Evolutionary conservation across 2,329 filamentous ascomycete species (phyloP), one percentile per base, ranked within the genome.

Genomic region (Coniosporium tulheliwenetii): DNA sequence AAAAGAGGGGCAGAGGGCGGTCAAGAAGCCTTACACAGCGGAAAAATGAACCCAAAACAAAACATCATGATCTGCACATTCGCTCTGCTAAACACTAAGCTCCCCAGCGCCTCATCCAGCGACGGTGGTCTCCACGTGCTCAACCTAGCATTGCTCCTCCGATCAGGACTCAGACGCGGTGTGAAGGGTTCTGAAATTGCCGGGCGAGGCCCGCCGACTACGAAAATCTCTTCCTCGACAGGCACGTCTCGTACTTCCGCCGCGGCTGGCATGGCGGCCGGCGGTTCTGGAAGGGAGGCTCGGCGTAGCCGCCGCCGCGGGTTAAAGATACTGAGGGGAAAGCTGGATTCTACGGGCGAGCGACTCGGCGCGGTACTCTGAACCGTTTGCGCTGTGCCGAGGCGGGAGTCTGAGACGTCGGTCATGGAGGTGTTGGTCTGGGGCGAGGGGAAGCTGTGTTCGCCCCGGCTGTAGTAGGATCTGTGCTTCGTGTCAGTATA

Each of bases 31-130:
- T 15, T n/a, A 19, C n/a, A n/a, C 2, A 58, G 35, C 3, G 58
- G 58, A 38, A 51, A 53, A 5, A 58, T 37, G 46, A 61, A 61
- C 30, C 58, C 57, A 7, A 57, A 44, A 12, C 49, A 48, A 44
- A 61, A 61, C 14, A 57, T 46, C 8, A 58, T 43, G 33, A 59
- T 53, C 38, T 61, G 58, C 5, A 56, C 47, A 36, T 58, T 58
- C 12, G 26, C 31, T 5, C 29, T 26, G 8, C 38, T 15, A 16
- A 30, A 39, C 10, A 39, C 29, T 19, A 13, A 26, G 10, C 10
- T 55, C 41, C 53, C 52, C 10, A 58, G 47, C 9, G 49, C 51
- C 37, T 59, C 57, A 39, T 53, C 53, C 39, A 60, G 55, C 16
- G 46, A 50, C 1, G 57, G 57, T 5, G 56, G 48, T 19, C 51